A percentile compares a stretch with the other conserved stretches of the same genome.
Evolutionary conservation across 352 stramenopile genomes (phyloP).

Genomic region (Phytopythium helicoides): DNA sequence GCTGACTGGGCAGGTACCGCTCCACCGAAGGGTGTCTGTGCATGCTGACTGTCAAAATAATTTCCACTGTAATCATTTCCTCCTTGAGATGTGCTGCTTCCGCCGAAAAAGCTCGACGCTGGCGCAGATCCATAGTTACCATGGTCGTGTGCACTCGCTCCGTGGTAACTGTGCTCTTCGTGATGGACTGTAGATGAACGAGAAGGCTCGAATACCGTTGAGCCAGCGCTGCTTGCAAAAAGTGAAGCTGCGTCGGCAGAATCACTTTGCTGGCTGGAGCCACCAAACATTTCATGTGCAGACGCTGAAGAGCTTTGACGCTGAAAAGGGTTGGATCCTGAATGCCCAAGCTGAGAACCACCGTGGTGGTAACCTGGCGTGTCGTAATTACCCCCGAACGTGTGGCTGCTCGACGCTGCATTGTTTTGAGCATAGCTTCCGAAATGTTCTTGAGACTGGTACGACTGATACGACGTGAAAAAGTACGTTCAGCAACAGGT

Average conservation of each 20-base stretch:
- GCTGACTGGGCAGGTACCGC: background rate
- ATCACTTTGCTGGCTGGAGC: background rate
- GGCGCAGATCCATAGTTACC: slow-evolving; percentile 1
- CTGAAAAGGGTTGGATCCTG: background rate
- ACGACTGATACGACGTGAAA: background rate
- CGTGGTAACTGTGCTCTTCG: background rate
- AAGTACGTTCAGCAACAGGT: background rate
- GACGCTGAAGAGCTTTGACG: background rate
- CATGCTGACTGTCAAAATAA: background rate
- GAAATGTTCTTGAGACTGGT: background rate
- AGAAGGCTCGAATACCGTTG: slow-evolving; percentile 4
- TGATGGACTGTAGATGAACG: background rate
- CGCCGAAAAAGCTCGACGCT: slow-evolving; percentile 6
- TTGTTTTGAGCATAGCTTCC: background rate
- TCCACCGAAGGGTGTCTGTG: background rate
- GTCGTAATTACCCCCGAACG: slow-evolving; percentile 2
- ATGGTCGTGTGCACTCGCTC: background rate
- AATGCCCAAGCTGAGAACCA: background rate
- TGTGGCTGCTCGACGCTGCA: background rate
- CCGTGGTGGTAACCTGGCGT: background rate
- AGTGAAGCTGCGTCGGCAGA: slow-evolving; percentile 1
- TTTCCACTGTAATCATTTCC: background rate
- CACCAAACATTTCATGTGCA: slow-evolving; percentile 5
- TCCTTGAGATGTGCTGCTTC: background rate
- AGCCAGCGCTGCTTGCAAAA: slow-evolving; percentile 2